Conservation (phyloP, 2,329 filamentous ascomycete species). For the Pezizomycotina sp. region DNA sequence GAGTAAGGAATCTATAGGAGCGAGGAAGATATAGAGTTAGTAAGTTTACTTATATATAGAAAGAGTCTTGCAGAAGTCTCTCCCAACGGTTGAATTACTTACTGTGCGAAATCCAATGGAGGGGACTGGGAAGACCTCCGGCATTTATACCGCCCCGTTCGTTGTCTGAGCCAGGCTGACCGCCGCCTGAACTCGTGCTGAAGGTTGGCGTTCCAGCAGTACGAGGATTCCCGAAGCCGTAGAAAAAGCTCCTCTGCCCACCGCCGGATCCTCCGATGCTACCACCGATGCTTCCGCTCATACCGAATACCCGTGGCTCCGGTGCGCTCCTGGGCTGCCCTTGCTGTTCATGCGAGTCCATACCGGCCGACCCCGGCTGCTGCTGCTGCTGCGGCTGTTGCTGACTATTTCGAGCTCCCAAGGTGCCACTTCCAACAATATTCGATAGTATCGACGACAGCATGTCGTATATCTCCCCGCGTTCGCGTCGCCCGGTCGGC, state of each 20-base stretch:
- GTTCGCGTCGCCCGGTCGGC: constrained; percentile 8
- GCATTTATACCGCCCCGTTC: no score
- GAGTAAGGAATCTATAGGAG: constrained; percentile 39
- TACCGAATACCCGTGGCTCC: constrained; percentile 11
- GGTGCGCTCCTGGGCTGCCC: constrained; percentile 6
- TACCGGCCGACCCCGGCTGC: neutral
- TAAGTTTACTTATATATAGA: no score
- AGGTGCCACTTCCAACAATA: constrained; percentile 9
- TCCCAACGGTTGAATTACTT: no score
- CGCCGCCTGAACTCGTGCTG: no score
- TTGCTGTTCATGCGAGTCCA: constrained; percentile 3
- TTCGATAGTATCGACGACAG: constrained; percentile 18
- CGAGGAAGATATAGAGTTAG: constrained; percentile 32
- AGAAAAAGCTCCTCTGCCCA: constrained; percentile 22
- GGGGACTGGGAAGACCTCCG: no score
- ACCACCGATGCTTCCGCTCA: constrained; percentile 20
- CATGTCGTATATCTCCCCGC: constrained; percentile 9
- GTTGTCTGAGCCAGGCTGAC: no score
- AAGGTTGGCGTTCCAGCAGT: no score
- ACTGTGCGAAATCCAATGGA: no score
- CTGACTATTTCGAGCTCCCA: constrained; percentile 1
- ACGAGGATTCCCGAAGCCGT: no score
- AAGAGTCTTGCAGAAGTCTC: no score
- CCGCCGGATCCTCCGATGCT: constrained; percentile 21
- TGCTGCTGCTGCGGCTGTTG: constrained; percentile 1